A percentile compares a stretch with the other conserved stretches of the same genome.
Conservation (phyloP, 2,329 filamentous ascomycete genomes). For the Aspergillus niger region DNA sequence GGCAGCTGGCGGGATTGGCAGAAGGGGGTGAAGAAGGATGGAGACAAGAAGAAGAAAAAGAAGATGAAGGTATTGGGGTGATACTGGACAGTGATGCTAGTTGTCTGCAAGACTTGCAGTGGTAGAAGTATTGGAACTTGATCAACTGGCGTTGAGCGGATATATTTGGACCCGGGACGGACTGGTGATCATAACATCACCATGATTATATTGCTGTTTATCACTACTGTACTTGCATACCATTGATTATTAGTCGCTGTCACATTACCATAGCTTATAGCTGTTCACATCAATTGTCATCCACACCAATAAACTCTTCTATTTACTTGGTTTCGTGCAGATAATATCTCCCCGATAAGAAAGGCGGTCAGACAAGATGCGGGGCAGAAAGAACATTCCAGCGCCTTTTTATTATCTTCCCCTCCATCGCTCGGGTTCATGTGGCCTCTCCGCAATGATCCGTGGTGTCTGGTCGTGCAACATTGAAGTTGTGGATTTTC, state of each 20-base stretch:
- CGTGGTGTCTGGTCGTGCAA: not conserved
- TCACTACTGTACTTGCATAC: not conserved
- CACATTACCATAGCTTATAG: not conserved
- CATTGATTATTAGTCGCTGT: too few relatives aligned
- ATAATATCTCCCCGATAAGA: constrained; percentile 9
- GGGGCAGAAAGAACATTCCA: constrained; percentile 11
- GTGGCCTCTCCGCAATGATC: not conserved
- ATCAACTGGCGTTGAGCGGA: not conserved
- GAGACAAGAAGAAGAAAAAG: constrained; percentile 61
- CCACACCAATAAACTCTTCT: not conserved
- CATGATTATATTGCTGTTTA: not conserved
- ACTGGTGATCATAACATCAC: not conserved
- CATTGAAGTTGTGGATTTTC: not conserved
- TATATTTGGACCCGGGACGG: not conserved
- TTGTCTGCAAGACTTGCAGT: not conserved
- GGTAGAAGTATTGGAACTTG: not conserved
- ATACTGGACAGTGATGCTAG: not conserved
- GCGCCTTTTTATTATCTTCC: not conserved
- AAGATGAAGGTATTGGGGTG: constrained; percentile 53
- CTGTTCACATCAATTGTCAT: not conserved
- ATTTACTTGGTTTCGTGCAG: not conserved
- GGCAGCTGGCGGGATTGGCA: constrained; percentile 92
- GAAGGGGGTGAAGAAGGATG: constrained; percentile 64
- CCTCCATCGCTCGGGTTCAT: not conserved
- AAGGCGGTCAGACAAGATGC: constrained; percentile 7